Percentiles rank a stretch among this genome's conserved stretches.
Conservation (phyloP, 1,284 basidiomycete species). For the Papiliotrema flavescens region DNA sequence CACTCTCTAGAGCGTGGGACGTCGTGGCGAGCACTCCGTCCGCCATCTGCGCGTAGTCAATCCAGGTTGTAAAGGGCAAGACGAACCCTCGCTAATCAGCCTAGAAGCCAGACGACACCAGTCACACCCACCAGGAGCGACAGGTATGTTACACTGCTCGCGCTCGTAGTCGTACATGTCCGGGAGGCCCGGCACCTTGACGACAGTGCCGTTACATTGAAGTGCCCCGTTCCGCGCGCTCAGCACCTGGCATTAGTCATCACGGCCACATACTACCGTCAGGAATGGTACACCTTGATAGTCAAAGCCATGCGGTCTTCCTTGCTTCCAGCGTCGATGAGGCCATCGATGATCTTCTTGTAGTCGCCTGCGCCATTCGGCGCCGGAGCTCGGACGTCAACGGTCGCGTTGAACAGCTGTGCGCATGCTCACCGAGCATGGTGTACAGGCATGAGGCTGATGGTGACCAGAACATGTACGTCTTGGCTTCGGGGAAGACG, state of each 20-base stretch:
- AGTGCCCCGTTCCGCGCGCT: neutral
- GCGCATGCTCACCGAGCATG: neutral
- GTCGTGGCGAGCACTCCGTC: neutral
- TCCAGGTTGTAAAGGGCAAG: neutral
- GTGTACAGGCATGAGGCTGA: neutral
- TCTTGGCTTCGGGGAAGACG: neutral
- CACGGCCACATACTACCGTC: too few relatives aligned
- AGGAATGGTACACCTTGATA: neutral
- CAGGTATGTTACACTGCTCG: neutral
- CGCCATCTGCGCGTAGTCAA: neutral
- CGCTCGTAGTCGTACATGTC: constrained; percentile 6
- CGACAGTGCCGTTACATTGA: neutral
- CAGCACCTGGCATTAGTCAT: neutral
- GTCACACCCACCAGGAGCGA: neutral
- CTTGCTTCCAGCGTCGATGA: neutral
- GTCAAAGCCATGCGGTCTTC: neutral
- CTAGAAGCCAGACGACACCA: too few relatives aligned
- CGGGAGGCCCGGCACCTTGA: neutral
- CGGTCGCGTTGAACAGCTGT: neutral
- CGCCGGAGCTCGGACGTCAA: neutral
- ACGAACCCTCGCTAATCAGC: neutral
- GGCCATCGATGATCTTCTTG: neutral
- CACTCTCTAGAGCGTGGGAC: neutral
- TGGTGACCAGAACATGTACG: neutral
- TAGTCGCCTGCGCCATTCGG: neutral